A percentile compares a stretch with the other conserved stretches of the same genome.
Evolutionary conservation across 495 filamentous ascomycete species (phyloP).

Genomic region (Penicillium ochrochloron): DNA sequence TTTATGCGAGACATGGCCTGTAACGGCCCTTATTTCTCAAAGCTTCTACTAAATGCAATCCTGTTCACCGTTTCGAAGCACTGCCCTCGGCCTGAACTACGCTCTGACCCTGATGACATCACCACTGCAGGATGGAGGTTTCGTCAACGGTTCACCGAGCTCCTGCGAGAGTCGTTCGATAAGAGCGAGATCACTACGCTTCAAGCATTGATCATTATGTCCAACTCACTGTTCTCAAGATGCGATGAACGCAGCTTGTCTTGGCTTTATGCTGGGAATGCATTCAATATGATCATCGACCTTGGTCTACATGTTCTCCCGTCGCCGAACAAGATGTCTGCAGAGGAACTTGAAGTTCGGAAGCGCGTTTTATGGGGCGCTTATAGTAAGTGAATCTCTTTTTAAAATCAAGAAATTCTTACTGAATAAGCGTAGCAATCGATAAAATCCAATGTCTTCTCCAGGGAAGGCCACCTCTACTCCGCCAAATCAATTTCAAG

Average conservation of each 20-base stretch:
- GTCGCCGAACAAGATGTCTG: conserved; percentile 26
- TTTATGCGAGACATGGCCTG: conserved; percentile 45
- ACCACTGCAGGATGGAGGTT: conserved; percentile 43
- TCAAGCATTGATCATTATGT: conserved; percentile 49
- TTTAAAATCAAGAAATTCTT: background rate
- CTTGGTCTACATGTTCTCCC: conserved; percentile 47
- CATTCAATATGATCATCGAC: conserved; percentile 53
- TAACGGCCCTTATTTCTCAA: conserved; percentile 50
- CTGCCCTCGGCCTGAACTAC: conserved; percentile 36
- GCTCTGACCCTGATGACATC: conserved; percentile 39
- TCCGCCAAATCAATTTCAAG: conserved; percentile 36
- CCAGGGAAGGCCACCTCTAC: conserved; percentile 38
- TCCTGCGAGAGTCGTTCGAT: conserved; percentile 45
- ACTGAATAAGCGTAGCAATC: conserved; percentile 21
- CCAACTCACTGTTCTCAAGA: conserved; percentile 42
- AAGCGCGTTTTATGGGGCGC: conserved; percentile 48
- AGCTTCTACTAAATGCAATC: conserved; percentile 53
- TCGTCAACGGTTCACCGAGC: conserved; percentile 43
- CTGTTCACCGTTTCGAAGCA: conserved; percentile 48
- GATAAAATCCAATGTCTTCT: conserved; percentile 44
- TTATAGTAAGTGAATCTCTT: conserved; percentile 33
- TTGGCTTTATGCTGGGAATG: conserved; percentile 52
- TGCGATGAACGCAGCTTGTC: conserved; percentile 48
- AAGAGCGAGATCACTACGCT: conserved; percentile 50
- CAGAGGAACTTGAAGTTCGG: conserved; percentile 49